Conservation (phyloP, 1,284 basidiomycete species). For the Trametes hirsuta region DNA sequence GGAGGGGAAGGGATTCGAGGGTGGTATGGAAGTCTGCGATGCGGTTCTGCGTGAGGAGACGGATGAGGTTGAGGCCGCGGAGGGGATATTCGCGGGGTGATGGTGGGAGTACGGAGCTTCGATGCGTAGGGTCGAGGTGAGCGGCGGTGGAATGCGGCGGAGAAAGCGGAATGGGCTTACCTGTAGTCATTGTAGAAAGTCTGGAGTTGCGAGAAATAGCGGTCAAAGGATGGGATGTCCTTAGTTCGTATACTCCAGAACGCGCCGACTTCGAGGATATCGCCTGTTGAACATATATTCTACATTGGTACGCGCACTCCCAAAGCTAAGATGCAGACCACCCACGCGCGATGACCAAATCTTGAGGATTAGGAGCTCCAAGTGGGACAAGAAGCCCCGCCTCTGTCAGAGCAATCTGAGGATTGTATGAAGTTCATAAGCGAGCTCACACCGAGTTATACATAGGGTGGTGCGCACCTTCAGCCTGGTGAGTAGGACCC, state of each 20-base stretch:
- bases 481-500: conserved; percentile 64
- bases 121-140: not conserved
- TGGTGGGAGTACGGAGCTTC: conserved; percentile 72
- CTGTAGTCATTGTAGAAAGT: conserved; percentile 92
- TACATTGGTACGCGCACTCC: too few relatives aligned
- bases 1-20: conserved; percentile 90
- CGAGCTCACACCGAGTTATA: not conserved
- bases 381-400: conserved; percentile 75
- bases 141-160: not conserved
- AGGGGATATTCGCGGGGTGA: conserved; percentile 90
- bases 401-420: conserved; percentile 78
- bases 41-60: conserved; percentile 92
- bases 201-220: conserved; percentile 92
- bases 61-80: conserved; percentile 92
- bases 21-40: conserved; percentile 99
- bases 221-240: conserved; percentile 91
- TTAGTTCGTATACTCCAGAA: conserved; percentile 89
- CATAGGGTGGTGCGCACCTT: conserved; percentile 53
- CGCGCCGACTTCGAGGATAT: conserved; percentile 95
- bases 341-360: conserved; percentile 66
- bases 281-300: conserved; percentile 53
- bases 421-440: not conserved
- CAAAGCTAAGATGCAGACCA: not conserved
- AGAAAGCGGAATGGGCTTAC: conserved; percentile 38
- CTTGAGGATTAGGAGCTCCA: conserved; percentile 58